Conservation (phyloP, 2,329 filamentous ascomycete genomes). For the Neospermospora avenae region DNA sequence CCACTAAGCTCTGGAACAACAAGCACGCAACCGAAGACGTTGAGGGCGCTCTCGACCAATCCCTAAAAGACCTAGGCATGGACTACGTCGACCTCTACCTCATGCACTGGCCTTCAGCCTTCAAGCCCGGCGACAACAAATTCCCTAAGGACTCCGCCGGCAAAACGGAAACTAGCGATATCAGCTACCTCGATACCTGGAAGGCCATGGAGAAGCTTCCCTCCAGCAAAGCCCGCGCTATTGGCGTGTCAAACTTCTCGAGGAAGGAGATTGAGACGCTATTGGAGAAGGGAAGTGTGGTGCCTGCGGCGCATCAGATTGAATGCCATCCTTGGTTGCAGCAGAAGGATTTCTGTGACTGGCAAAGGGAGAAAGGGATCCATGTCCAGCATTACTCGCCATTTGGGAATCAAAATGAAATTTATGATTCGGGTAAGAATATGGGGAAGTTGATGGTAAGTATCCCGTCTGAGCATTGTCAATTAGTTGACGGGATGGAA, state of each 20-base stretch:
- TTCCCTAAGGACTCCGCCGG: slow-evolving; percentile 29
- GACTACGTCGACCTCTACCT: slow-evolving; percentile 41
- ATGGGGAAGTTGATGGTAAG: slow-evolving; percentile 39
- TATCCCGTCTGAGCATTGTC: neutral
- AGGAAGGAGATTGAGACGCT: slow-evolving; percentile 39
- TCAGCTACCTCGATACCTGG: slow-evolving; percentile 50
- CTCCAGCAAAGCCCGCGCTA: slow-evolving; percentile 50
- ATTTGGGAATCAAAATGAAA: slow-evolving; percentile 60
- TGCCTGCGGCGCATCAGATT: slow-evolving; percentile 57
- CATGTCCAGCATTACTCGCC: slow-evolving; percentile 46
- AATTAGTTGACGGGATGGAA: neutral
- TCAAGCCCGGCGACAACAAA: slow-evolving; percentile 27
- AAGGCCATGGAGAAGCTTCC: slow-evolving; percentile 55
- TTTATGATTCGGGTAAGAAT: slow-evolving; percentile 57
- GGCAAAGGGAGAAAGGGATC: slow-evolving; percentile 42
- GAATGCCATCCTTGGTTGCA: slow-evolving; percentile 52
- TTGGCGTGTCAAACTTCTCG: slow-evolving; percentile 62
- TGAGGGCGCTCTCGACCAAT: slow-evolving; percentile 34
- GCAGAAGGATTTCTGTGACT: slow-evolving; percentile 47
- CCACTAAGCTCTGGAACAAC: slow-evolving; percentile 61
- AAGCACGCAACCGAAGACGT: slow-evolving; percentile 36
- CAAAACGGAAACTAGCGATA: slow-evolving; percentile 25
- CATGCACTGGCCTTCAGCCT: slow-evolving; percentile 40
- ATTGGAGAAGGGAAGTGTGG: slow-evolving; percentile 42
- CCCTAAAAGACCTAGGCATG: slow-evolving; percentile 37